Percentiles rank a stretch among this genome's conserved stretches.
Conservation (phyloP, 2,329 filamentous ascomycete genomes). For the Fusarium veterinarium region DNA sequence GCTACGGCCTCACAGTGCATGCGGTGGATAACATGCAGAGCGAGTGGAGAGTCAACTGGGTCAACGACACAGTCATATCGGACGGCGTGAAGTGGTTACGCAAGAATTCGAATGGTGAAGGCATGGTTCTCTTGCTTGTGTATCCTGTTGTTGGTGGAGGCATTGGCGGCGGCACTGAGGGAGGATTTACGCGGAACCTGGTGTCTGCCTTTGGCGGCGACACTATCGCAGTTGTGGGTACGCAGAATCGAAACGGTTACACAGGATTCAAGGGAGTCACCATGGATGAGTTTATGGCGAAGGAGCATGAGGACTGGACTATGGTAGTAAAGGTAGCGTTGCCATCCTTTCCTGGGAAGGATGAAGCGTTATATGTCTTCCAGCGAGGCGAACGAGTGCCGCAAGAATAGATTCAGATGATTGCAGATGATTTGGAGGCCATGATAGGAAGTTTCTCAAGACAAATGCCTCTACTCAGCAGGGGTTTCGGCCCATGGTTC, state of each 20-base stretch:
- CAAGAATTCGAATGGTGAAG: slow-evolving; percentile 59
- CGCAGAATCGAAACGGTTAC: slow-evolving; percentile 80
- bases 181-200: slow-evolving; percentile 72
- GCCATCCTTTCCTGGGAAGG: slow-evolving; percentile 81
- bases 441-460: not conserved
- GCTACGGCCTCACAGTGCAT: slow-evolving; percentile 64
- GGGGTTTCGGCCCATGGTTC: not conserved
- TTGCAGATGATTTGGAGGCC: not conserved
- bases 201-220: slow-evolving; percentile 71
- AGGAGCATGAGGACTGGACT: slow-evolving; percentile 67
- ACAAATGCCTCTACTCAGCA: not conserved
- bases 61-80: slow-evolving; percentile 70
- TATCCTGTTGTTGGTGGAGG: slow-evolving; percentile 77
- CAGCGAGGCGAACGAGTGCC: slow-evolving; percentile 58
- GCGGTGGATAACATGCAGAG: slow-evolving; percentile 76
- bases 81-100: slow-evolving; percentile 71
- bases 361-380: slow-evolving; percentile 79
- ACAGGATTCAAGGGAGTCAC: slow-evolving; percentile 73
- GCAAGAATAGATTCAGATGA: slow-evolving; percentile 11
- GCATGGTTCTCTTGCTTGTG: slow-evolving; percentile 74
- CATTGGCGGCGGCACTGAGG: slow-evolving; percentile 71
- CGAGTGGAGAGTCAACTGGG: slow-evolving; percentile 76
- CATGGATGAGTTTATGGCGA: slow-evolving; percentile 74
- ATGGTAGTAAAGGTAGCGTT: slow-evolving; percentile 73
- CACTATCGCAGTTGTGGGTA: slow-evolving; percentile 77